phyloP scores from a whole-genome alignment of 176 grass and related monocot genomes.

The Bothriochloa decipiens region DNA sequence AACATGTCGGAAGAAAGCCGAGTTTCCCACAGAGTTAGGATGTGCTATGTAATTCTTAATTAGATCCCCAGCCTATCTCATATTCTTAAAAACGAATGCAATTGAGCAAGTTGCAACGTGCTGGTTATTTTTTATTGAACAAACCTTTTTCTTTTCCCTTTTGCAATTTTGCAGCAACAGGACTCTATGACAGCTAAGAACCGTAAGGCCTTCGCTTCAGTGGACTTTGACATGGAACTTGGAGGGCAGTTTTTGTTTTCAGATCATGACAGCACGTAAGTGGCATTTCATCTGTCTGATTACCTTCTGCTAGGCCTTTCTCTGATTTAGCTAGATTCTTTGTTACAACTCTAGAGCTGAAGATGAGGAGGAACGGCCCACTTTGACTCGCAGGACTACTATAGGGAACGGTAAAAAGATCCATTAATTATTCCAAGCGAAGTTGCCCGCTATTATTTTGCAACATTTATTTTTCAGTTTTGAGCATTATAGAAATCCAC shows the following conservation, averaged over 20 bases:
- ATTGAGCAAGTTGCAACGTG: neutral
- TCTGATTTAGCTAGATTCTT: neutral
- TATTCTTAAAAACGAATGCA: neutral
- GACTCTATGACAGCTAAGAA: constrained; percentile 54
- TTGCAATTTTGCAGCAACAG: constrained; percentile 66
- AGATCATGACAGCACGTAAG: constrained; percentile 75
- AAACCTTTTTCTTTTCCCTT: neutral
- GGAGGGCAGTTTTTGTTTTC: constrained; percentile 65
- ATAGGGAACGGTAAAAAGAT: constrained; percentile 74
- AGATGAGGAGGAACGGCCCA: constrained; percentile 73
- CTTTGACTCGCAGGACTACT: constrained; percentile 61
- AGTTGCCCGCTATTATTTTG: neutral
- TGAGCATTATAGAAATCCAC: constrained; percentile 6
- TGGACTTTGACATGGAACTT: constrained; percentile 67
- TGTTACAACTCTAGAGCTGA: constrained; percentile 53
- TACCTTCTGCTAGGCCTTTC: neutral
- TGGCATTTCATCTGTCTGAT: constrained; percentile 26
- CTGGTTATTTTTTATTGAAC: neutral
- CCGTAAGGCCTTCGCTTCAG: constrained; percentile 72
- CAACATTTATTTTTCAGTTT: neutral
- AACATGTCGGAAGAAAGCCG: neutral
- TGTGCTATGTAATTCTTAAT: neutral
- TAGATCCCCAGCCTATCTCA: neutral
- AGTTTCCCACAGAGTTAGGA: neutral
- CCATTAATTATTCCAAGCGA: constrained; percentile 16